These are phyloP conservation scores for Collybiopsis confluens DNA, from an alignment of 768 basidiomycete genomes.

Conservation along the genomic window DNA sequence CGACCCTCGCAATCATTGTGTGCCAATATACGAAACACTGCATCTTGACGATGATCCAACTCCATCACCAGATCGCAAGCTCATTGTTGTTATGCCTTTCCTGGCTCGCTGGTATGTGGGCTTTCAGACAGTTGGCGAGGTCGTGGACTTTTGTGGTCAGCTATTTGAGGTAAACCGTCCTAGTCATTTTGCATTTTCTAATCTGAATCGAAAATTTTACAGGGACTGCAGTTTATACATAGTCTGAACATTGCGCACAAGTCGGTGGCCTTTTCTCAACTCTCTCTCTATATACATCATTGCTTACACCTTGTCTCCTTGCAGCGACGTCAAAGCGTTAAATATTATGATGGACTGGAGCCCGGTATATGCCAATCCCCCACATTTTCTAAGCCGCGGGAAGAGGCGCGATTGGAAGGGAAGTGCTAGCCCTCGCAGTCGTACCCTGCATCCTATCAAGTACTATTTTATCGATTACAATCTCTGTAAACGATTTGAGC, in stretches of 20 bases:
- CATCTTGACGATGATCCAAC: constrained; percentile 12
- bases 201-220: neutral
- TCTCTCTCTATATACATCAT: neutral
- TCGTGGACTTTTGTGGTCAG: constrained; percentile 27
- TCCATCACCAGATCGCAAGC: neutral
- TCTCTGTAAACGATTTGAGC: constrained; percentile 22
- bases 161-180: constrained; percentile 29
- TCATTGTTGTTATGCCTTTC: constrained; percentile 27
- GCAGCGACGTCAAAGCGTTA: neutral
- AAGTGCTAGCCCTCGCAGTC: constrained; percentile 16
- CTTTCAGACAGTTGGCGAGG: constrained; percentile 32
- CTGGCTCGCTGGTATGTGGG: constrained; percentile 20
- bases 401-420: neutral
- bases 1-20: constrained; percentile 30
- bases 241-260: constrained; percentile 15
- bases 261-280: neutral
- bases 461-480: constrained; percentile 39
- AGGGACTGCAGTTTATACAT: constrained; percentile 17
- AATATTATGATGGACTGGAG: constrained; percentile 1
- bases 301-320: no score
- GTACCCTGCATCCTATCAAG: constrained; percentile 23
- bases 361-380: neutral
- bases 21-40: constrained; percentile 22
- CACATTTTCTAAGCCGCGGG: neutral
- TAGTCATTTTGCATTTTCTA: neutral